Base-by-base conservation (phyloP, 1,139 yeast species). In the Candida pseudoviswanathii region DNA sequence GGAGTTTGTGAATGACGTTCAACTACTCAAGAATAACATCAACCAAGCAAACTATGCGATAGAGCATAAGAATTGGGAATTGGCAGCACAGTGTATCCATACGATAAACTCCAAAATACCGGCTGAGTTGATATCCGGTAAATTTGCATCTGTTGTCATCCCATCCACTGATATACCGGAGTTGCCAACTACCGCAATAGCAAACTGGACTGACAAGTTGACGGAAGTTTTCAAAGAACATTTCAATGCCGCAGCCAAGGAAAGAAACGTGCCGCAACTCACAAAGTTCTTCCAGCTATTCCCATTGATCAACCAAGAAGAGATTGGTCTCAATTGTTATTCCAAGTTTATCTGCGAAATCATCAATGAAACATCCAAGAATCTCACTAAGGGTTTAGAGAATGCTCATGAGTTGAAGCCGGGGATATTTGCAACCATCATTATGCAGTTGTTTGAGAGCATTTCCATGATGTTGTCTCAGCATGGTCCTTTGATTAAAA, bases 161-260 rank as follows among this genome's bases (percentile, higher is more conserved):
- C 99, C 99, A 0, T 84, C 96, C 0, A 77, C 89, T 6, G 96
- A 89, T 48, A 78, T 91, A n/a, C 97, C 97, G 0, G 96, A 89
- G 49, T 71, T 80, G 47, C 98, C 99, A 0, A 65, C 68, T 10
- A 77, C 70, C 1, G 71, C 88, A 0, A 62, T 94, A 1, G 63
- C 69, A 1, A 73, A 73, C 16, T 89, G 96, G 81, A 78, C 82
- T 3, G 70, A 70, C 1, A 77, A 82, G 41, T 73, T 92, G 51
- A 83, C 82, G 2, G 65, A 65, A 1, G 69, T 84, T 2, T 91
- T 91, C 61, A 68, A 78, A 44, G 63, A 72, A 3, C 85, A 84
- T 56, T 94, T 94, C 65, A 77, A 77, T 43, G 77, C 75, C 37
- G 96, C 97, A 0, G 88, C 97, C 0, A 66, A 70, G 25, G 68